Evolutionary conservation across 768 basidiomycete genomes (phyloP).

Genomic region (Boletus fagicola): DNA sequence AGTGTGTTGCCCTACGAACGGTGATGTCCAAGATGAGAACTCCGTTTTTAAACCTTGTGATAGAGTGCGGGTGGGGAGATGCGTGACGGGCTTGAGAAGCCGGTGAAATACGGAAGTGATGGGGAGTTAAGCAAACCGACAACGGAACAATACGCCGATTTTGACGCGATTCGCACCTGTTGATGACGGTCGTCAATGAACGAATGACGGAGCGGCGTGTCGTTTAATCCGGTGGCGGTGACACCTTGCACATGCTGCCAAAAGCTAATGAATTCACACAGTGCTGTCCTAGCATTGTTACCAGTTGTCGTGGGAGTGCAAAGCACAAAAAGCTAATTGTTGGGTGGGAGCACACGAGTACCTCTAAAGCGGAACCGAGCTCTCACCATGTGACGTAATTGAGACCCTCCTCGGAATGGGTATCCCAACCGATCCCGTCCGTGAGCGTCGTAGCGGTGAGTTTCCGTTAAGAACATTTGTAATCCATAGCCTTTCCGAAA

Average conservation of each 20-base stretch:
- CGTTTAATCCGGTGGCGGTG: neutral
- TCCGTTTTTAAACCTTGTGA: neutral
- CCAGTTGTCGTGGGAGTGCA: neutral
- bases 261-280: conserved; percentile 1
- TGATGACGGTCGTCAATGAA: neutral
- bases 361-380: neutral
- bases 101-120: neutral
- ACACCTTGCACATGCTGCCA: neutral
- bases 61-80: neutral
- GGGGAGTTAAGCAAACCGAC: neutral
- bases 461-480: neutral
- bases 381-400: neutral
- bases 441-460: neutral
- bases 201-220: neutral
- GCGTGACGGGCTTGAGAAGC: no score
- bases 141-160: neutral
- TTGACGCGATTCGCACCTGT: no score
- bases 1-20: neutral
- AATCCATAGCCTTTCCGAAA: neutral
- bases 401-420: neutral
- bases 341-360: neutral
- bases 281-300: neutral
- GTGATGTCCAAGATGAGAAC: neutral
- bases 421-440: neutral
- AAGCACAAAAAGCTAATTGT: neutral